Percentiles rank a stretch among this genome's conserved stretches.
Evolutionary conservation across 1,284 basidiomycete species (phyloP).

Genomic region (Puccinia polysora): DNA sequence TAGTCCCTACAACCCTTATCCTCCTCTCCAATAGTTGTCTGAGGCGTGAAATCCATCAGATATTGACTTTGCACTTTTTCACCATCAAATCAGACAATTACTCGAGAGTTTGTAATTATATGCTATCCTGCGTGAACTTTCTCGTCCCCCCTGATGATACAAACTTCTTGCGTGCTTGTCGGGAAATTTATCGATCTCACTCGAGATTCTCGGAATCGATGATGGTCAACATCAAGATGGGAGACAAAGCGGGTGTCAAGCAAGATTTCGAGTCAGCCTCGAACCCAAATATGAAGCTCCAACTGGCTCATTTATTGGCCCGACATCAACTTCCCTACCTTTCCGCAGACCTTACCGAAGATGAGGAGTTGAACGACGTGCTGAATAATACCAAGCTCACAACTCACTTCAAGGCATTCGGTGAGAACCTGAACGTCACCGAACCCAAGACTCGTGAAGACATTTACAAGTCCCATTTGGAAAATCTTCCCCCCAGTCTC

Average conservation of each 20-base stretch:
- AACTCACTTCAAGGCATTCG: slow-evolving; percentile 79
- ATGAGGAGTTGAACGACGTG: slow-evolving; percentile 64
- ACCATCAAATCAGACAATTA: slow-evolving; percentile 63
- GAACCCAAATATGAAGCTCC: slow-evolving; percentile 85
- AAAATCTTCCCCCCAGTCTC: slow-evolving; percentile 64
- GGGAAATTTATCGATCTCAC: slow-evolving; percentile 82
- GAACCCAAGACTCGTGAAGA: slow-evolving; percentile 92
- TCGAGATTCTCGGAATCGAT: slow-evolving; percentile 88
- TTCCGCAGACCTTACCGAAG: slow-evolving; percentile 61
- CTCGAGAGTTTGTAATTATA: slow-evolving; percentile 90
- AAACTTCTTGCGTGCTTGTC: slow-evolving; percentile 82
- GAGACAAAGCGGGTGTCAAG: slow-evolving; percentile 72
- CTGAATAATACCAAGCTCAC: slow-evolving; percentile 58
- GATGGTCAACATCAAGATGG: slow-evolving; percentile 77
- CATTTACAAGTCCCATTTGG: slow-evolving; percentile 94
- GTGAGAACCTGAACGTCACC: slow-evolving; percentile 84
- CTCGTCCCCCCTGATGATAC: slow-evolving; percentile 90
- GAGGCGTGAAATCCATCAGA: not conserved
- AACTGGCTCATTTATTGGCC: slow-evolving; percentile 88
- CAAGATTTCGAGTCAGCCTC: slow-evolving; percentile 79
- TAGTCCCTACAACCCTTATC: not conserved
- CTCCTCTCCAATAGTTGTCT: not conserved
- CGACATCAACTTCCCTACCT: slow-evolving; percentile 77
- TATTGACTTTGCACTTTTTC: not conserved
- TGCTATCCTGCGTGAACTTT: slow-evolving; percentile 90